Evolutionary conservation across 1,139 yeast genomes (phyloP).

Genomic region (Suzukiozyma palmioleophila): DNA sequence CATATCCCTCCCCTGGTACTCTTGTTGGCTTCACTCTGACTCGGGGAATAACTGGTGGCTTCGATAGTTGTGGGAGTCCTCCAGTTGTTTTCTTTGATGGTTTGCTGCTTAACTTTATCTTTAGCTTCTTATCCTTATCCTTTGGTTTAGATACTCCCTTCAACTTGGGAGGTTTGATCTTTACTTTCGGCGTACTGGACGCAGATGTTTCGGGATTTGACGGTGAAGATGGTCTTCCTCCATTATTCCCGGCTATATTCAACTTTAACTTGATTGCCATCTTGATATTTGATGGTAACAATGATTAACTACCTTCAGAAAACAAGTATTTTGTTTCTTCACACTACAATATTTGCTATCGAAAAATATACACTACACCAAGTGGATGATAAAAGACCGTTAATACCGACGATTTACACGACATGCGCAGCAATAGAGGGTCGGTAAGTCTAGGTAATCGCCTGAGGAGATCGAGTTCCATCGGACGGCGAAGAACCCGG

Average conservation of each 20-base stretch:
- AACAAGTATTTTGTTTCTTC: no score
- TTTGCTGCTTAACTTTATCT: conserved; percentile 16
- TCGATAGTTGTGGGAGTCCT: conserved; percentile 11
- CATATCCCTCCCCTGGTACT: conserved; percentile 93
- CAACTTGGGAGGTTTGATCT: conserved; percentile 23
- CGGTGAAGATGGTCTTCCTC: conserved; percentile 6
- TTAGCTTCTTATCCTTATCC: conserved; percentile 16
- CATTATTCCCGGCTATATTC: conserved; percentile 17
- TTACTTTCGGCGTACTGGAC: conserved; percentile 20
- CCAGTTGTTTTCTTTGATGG: conserved; percentile 10
- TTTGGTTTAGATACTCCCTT: conserved; percentile 11
- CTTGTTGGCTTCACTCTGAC: conserved; percentile 80
- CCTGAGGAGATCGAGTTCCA: conserved; percentile 22
- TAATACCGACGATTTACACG: no score
- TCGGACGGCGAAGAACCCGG: conserved; percentile 23
- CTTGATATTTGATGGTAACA: background rate
- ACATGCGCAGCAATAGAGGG: conserved; percentile 6
- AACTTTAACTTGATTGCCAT: conserved; percentile 25
- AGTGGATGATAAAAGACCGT: no score
- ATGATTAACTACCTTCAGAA: no score
- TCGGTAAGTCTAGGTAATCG: conserved; percentile 2
- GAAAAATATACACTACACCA: no score
- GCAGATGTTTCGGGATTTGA: conserved; percentile 6
- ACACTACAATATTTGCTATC: no score
- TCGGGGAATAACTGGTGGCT: conserved; percentile 41